Evolutionary conservation across 78 protist genomes (phyloP).

Genomic region (Cyanophora paradoxa): DNA sequence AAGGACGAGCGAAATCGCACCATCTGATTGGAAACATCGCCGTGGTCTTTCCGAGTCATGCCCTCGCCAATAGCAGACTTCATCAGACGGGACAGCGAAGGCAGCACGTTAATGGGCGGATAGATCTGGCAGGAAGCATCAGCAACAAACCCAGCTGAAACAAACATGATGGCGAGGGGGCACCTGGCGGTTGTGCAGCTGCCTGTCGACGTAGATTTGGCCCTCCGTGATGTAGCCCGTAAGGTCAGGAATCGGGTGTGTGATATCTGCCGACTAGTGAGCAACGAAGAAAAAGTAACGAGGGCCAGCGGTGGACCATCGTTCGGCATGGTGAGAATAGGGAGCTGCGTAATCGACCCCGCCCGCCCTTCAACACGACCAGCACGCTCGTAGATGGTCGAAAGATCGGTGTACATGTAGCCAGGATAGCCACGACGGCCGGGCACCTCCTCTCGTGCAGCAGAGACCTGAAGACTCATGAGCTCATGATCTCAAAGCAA

Average conservation of each 20-base stretch:
- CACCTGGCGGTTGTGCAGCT: constrained; percentile 83
- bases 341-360: constrained; percentile 99
- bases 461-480: constrained; percentile 47
- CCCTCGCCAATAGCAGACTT: constrained; percentile 93
- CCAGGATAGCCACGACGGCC: constrained; percentile 99
- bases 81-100: constrained; percentile 99
- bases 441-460: constrained; percentile 87
- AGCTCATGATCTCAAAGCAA: neutral
- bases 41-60: constrained; percentile 97
- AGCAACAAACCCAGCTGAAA: too few relatives aligned
- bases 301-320: constrained; percentile 51
- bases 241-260: constrained; percentile 99
- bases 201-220: constrained; percentile 97
- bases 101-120: constrained; percentile 99
- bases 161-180: too few relatives aligned
- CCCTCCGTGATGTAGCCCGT: constrained; percentile 99
- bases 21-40: constrained; percentile 96
- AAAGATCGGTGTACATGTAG: constrained; percentile 99
- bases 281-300: neutral
- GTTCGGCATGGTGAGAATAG: constrained; percentile 98
- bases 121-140: constrained; percentile 75
- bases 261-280: constrained; percentile 77
- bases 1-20: neutral
- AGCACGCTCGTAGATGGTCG: constrained; percentile 99
- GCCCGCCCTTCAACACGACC: constrained; percentile 96